Evolutionary conservation across 2,329 filamentous ascomycete species (phyloP).

Genomic region (Coniochaeta sp.): DNA sequence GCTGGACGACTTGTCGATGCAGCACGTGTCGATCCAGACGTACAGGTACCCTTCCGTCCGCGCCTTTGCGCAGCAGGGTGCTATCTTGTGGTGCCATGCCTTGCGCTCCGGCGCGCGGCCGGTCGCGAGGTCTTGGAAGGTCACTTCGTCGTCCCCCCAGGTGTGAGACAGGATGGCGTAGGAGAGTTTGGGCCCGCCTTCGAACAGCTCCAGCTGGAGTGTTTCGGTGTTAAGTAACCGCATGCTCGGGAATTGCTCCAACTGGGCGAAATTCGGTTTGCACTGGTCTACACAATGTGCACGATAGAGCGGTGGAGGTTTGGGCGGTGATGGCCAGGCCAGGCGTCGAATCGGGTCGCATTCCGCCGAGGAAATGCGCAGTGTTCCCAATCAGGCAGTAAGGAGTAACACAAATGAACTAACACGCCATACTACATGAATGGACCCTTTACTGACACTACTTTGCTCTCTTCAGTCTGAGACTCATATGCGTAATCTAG

Average conservation of each 20-base stretch:
- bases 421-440: not conserved
- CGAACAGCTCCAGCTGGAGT: conserved; percentile 7
- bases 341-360: not conserved
- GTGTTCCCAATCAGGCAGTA: not conserved
- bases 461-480: not conserved
- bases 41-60: conserved; percentile 4
- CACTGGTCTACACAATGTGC: too few relatives aligned
- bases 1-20: not conserved
- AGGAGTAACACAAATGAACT: not conserved
- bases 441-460: not conserved
- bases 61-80: conserved; percentile 2
- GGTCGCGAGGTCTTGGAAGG: not conserved
- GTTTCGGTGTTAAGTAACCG: conserved; percentile 11
- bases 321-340: not conserved
- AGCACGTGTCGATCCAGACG: conserved; percentile 6
- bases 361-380: not conserved
- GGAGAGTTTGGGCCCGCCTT: conserved; percentile 5
- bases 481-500: not conserved
- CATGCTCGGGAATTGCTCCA: conserved; percentile 1
- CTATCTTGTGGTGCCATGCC: conserved; percentile 1
- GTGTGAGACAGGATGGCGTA: conserved; percentile 13
- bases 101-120: not conserved
- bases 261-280: too few relatives aligned
- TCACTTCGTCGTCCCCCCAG: conserved; percentile 4
- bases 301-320: not conserved